These are phyloP conservation scores for Recurvomyces mirabilis DNA, from an alignment of 495 filamentous ascomycete genomes.

Conservation along the genomic window DNA sequence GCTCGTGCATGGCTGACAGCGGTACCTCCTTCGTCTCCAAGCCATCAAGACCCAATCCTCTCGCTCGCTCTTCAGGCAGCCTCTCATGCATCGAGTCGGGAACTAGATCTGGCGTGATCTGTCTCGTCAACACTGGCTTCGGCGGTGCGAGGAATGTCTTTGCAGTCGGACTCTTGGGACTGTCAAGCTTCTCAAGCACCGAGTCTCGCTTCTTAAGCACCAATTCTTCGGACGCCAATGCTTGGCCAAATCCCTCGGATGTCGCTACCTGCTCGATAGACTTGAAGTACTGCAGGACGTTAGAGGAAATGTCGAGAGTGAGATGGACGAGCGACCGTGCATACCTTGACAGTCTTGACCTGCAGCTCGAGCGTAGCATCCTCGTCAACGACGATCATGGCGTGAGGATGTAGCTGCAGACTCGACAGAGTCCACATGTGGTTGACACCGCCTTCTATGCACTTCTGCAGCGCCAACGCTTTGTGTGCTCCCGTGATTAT, in stretches of 20 bases:
- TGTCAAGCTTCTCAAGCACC: constrained; percentile 26
- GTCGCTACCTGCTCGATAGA: constrained; percentile 50
- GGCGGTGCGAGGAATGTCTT: constrained; percentile 15
- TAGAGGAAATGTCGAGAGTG: no score
- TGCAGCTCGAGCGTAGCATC: constrained; percentile 74
- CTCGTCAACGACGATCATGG: constrained; percentile 73
- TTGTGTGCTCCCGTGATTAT: constrained; percentile 74
- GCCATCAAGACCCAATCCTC: constrained; percentile 3
- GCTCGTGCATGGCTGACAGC: constrained; percentile 8
- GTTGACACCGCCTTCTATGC: constrained; percentile 71
- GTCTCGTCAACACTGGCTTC: constrained; percentile 16
- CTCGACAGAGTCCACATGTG: constrained; percentile 84
- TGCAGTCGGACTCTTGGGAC: constrained; percentile 15
- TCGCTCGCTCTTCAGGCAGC: background rate
- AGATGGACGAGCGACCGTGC: constrained; percentile 4
- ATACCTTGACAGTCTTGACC: constrained; percentile 75
- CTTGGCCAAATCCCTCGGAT: constrained; percentile 48
- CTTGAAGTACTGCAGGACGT: constrained; percentile 52
- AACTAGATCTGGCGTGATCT: constrained; percentile 22
- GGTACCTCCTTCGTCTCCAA: constrained; percentile 15
- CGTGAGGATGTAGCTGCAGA: constrained; percentile 67
- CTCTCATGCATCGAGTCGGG: constrained; percentile 22
- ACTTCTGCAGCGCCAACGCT: constrained; percentile 66
- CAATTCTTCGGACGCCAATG: constrained; percentile 35
- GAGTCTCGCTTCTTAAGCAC: constrained; percentile 24